Conservation (phyloP, 2,329 filamentous ascomycete genomes). For the Sphaerostilbella broomeana region DNA sequence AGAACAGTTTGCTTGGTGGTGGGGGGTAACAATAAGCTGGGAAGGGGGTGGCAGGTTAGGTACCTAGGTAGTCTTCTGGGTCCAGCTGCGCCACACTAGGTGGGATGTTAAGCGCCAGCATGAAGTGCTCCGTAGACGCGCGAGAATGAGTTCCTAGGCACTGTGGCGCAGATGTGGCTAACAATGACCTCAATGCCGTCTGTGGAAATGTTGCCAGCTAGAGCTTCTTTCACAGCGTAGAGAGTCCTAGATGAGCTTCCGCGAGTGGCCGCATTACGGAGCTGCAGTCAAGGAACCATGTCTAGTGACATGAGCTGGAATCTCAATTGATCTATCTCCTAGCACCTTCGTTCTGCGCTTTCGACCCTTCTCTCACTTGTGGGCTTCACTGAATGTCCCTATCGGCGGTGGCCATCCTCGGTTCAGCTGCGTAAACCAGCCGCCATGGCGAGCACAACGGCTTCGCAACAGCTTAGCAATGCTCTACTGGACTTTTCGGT, state of each 20-base stretch:
- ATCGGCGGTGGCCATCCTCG: neutral
- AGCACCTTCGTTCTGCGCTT: no score
- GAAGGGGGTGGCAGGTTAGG: no score
- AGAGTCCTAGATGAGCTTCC: neutral
- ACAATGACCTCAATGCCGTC: conserved; percentile 3
- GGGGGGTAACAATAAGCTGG: no score
- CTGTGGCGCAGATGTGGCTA: neutral
- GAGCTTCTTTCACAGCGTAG: neutral
- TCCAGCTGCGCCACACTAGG: conserved; percentile 4
- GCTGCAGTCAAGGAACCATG: neutral
- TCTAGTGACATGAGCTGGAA: conserved; percentile 7
- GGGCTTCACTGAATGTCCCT: no score
- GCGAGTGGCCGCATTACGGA: neutral
- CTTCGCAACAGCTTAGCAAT: conserved; percentile 30
- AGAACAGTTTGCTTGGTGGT: no score
- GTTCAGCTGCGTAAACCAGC: conserved; percentile 1
- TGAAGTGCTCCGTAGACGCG: neutral
- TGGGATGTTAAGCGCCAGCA: conserved; percentile 4
- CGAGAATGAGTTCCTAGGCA: neutral
- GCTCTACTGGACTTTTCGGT: conserved; percentile 36
- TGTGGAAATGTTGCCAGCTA: conserved; percentile 7
- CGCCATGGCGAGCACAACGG: conserved; percentile 27
- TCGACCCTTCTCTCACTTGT: no score
- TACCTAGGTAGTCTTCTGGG: no score
- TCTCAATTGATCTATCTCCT: no score